phyloP scores from a whole-genome alignment of 257 asterid species.

The Verbascum thapsus region DNA sequence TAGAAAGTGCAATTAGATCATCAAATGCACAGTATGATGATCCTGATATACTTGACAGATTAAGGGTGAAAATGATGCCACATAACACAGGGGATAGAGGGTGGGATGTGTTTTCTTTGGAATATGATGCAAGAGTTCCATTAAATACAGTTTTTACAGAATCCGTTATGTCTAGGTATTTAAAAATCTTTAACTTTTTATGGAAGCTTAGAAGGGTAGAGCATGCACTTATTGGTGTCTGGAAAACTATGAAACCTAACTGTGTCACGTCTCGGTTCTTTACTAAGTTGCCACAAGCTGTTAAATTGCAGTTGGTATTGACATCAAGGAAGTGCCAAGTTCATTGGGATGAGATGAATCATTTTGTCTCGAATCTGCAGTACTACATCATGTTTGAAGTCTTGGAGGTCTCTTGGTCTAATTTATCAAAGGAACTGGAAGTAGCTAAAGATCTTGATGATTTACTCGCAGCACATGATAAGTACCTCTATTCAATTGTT shows the following conservation, averaged over 20 bases:
- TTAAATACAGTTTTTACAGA: constrained; percentile 88
- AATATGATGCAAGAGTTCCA: constrained; percentile 90
- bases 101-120: constrained; percentile 98
- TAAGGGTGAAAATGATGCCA: constrained; percentile 97
- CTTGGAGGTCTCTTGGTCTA: constrained; percentile 94
- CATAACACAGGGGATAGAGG: constrained; percentile 95
- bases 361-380: constrained; percentile 92
- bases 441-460: constrained; percentile 92
- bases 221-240: constrained; percentile 87
- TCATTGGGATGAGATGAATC: constrained; percentile 99
- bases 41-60: constrained; percentile 80
- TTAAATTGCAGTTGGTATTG: constrained; percentile 74
- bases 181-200: constrained; percentile 85
- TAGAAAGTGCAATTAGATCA: constrained; percentile 91
- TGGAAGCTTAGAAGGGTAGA: constrained; percentile 98
- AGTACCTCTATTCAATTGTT: constrained; percentile 75
- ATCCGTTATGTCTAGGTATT: constrained; percentile 86
- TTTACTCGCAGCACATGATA: constrained; percentile 88
- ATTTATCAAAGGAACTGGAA: constrained; percentile 85
- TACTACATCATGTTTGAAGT: constrained; percentile 98
- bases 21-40: constrained; percentile 97
- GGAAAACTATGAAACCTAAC: constrained; percentile 99
- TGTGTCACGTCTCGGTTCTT: constrained; percentile 80
- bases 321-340: constrained; percentile 96
- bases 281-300: constrained; percentile 69